Conservation (phyloP, 805 yeast genomes). For the Monosporozyma aerobia region DNA sequence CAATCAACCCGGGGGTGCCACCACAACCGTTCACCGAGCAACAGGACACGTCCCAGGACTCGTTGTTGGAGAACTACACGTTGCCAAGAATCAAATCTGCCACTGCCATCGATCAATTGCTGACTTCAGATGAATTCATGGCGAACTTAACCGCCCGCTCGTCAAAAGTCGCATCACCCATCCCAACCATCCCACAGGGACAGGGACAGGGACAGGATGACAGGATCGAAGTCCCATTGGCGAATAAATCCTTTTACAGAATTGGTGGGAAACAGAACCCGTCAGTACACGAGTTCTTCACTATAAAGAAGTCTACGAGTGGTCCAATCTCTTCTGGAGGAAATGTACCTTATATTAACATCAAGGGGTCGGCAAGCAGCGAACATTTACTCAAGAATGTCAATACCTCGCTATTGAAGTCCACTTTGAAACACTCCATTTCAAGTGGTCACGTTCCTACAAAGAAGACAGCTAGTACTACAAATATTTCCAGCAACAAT, state of each 20-base stretch:
- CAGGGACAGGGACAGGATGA: conserved; percentile 7
- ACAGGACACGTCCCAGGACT: conserved; percentile 5
- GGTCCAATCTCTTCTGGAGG: neutral
- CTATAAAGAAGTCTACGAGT: neutral
- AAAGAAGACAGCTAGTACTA: neutral
- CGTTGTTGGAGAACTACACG: conserved; percentile 3
- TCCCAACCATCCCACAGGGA: conserved; percentile 1
- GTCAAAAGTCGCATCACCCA: conserved; percentile 7
- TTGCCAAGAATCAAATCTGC: conserved; percentile 6
- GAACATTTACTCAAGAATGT: conserved; percentile 22
- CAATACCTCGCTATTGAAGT: conserved; percentile 20
- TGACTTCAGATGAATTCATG: conserved; percentile 27
- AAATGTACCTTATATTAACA: neutral
- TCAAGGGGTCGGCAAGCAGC: neutral
- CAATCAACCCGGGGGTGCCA: neutral
- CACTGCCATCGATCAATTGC: conserved; percentile 8
- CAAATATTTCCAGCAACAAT: too few species aligned
- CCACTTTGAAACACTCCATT: conserved; percentile 5
- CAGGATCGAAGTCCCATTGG: neutral
- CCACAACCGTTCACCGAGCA: neutral
- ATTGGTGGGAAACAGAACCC: neutral
- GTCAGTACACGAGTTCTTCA: conserved; percentile 3
- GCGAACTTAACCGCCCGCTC: conserved; percentile 30
- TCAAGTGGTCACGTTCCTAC: conserved; percentile 2
- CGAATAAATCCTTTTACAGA: neutral